A percentile compares a stretch with the other conserved stretches of the same genome.
These are phyloP conservation scores for Excoecaria agallocha DNA, from an alignment of 345 rosid species.

Conservation along the genomic window DNA sequence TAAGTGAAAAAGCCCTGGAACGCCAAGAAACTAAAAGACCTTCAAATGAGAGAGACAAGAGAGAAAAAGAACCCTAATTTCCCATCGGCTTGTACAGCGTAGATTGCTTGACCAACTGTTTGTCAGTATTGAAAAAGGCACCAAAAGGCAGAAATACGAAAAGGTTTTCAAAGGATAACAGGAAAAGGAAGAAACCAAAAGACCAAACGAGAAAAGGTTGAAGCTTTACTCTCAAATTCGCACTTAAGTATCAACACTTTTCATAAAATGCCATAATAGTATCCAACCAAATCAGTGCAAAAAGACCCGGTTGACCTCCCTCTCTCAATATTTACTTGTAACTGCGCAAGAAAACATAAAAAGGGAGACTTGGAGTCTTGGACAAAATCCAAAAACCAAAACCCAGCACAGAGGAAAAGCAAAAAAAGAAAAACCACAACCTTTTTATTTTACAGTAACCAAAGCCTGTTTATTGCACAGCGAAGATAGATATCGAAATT, in stretches of 20 bases:
- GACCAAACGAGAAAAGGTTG: slow-evolving; percentile 8
- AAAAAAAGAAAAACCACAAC: not conserved
- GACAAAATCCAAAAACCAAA: slow-evolving; percentile 6
- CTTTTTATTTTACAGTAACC: slow-evolving; percentile 22
- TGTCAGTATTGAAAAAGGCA: slow-evolving; percentile 36
- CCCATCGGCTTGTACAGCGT: slow-evolving; percentile 13
- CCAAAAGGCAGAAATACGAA: slow-evolving; percentile 15
- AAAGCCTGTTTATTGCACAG: not conserved
- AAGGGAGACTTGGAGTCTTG: not conserved
- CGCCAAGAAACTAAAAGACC: not conserved
- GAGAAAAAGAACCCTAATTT: slow-evolving; percentile 13
- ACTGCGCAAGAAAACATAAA: not conserved
- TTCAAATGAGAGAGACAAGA: slow-evolving; percentile 1
- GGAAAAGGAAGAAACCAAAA: not conserved
- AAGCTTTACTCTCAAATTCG: slow-evolving; percentile 22
- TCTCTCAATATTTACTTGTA: not conserved
- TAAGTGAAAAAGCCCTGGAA: slow-evolving; percentile 8
- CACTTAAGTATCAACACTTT: slow-evolving; percentile 7
- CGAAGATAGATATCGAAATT: not conserved
- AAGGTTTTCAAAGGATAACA: slow-evolving; percentile 9
- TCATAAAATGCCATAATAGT: not conserved
- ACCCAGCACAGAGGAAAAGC: slow-evolving; percentile 8
- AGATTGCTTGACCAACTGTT: slow-evolving; percentile 35
- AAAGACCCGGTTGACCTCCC: slow-evolving; percentile 18
- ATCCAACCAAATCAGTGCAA: slow-evolving; percentile 11